Evolutionary conservation across 176 grass and related monocot genomes (phyloP).

Genomic region (Alloteropsis semialata): DNA sequence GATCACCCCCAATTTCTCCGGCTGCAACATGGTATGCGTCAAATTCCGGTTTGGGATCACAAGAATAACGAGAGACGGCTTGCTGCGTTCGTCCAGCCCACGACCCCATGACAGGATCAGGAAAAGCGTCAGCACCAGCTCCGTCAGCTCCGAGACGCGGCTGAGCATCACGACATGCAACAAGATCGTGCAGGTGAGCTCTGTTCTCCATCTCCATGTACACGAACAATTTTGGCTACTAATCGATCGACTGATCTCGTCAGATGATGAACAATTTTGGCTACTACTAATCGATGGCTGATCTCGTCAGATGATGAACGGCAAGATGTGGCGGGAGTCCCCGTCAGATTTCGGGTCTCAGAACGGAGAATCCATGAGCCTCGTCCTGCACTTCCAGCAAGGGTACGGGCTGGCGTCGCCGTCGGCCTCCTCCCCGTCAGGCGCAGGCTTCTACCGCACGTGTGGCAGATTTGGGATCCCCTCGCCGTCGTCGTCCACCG

Average conservation of each 20-base stretch:
- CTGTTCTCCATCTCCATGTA: neutral
- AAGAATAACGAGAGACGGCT: neutral
- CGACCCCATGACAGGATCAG: neutral
- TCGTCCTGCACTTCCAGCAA: constrained; percentile 19
- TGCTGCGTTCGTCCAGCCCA: neutral
- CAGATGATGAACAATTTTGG: neutral
- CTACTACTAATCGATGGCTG: neutral
- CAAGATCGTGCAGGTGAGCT: constrained; percentile 16
- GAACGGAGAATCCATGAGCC: neutral
- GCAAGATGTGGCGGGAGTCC: constrained; percentile 1
- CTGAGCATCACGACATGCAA: neutral
- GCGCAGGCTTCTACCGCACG: neutral
- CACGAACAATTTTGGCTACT: neutral
- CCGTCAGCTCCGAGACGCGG: neutral
- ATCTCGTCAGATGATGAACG: constrained; percentile 5
- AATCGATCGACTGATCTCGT: neutral
- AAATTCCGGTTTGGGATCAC: constrained; percentile 42
- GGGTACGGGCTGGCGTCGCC: neutral
- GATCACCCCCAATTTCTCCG: neutral
- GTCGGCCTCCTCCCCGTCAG: neutral
- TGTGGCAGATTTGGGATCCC: neutral
- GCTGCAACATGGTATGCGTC: constrained; percentile 6
- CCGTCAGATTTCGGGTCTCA: neutral
- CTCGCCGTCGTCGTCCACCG: neutral
- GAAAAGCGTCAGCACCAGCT: neutral